Evolutionary conservation across 2,329 filamentous ascomycete species (phyloP).

Genomic region (Fusarium burgessii): DNA sequence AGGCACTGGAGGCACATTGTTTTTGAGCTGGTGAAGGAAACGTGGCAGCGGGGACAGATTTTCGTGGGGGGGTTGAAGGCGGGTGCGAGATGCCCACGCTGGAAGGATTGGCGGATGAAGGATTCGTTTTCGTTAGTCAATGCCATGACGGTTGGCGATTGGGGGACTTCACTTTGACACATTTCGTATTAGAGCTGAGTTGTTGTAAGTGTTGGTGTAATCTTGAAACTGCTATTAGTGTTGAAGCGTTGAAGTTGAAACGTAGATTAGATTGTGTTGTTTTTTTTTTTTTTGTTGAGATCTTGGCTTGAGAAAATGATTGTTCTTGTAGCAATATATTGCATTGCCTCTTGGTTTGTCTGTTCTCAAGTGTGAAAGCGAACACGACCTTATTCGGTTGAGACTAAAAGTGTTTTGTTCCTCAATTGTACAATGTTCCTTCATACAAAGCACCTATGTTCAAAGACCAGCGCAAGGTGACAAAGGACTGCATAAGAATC

Average conservation of each 20-base stretch:
- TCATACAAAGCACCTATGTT: not conserved
- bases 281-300: rapidly evolving
- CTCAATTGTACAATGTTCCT: not conserved
- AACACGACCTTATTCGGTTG: not conserved
- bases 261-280: not conserved
- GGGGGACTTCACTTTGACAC: constrained; percentile 12
- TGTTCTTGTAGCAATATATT: not conserved
- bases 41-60: constrained; percentile 16
- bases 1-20: constrained; percentile 23
- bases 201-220: not conserved
- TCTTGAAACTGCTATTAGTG: not conserved
- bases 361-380: not conserved
- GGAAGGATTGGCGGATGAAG: constrained; percentile 13
- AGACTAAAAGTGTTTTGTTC: not conserved
- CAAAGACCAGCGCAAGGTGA: not conserved
- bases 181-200: not conserved
- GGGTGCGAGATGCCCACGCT: constrained; percentile 23
- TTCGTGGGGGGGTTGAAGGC: constrained; percentile 6
- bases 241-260: not conserved
- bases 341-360: rapidly evolving
- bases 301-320: rapidly evolving
- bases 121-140: constrained; percentile 1
- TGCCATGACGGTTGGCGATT: not conserved
- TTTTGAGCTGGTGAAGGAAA: not conserved
- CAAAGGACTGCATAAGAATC: too few species aligned